phyloP scores from a whole-genome alignment of 176 grass and related monocot genomes.

The Hordeum marinum region DNA sequence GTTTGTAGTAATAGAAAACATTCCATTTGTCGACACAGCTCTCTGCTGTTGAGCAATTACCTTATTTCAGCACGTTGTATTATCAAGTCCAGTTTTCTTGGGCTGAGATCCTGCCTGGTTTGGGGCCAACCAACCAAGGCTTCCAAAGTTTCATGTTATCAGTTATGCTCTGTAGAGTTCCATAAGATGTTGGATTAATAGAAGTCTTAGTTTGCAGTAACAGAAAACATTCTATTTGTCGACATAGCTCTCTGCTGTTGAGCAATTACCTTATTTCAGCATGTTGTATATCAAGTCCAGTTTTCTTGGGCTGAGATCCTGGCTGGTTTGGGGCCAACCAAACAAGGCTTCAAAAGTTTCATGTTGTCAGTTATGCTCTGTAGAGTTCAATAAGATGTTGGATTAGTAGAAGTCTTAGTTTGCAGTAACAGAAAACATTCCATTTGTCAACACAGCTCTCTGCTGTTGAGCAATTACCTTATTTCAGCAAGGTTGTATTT shows the following conservation, averaged over 20 bases:
- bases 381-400: background rate
- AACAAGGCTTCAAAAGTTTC: background rate
- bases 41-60: background rate
- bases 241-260: background rate
- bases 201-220: background rate
- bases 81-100: background rate
- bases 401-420: background rate
- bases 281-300: background rate
- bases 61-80: background rate
- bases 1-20: background rate
- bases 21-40: background rate
- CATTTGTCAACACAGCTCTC: slow-evolving; percentile 1
- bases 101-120: background rate
- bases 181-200: background rate
- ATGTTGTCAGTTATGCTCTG: slow-evolving; percentile 13
- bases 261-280: slow-evolving; percentile 8
- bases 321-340: background rate
- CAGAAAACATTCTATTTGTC: background rate
- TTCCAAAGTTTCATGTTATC: background rate
- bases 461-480: background rate
- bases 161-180: slow-evolving; percentile 12
- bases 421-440: background rate
- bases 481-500: background rate
- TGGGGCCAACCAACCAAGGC: background rate
- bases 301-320: background rate